Evolutionary conservation across 768 basidiomycete species (phyloP).

Genomic region (Lactarius trivialis): DNA sequence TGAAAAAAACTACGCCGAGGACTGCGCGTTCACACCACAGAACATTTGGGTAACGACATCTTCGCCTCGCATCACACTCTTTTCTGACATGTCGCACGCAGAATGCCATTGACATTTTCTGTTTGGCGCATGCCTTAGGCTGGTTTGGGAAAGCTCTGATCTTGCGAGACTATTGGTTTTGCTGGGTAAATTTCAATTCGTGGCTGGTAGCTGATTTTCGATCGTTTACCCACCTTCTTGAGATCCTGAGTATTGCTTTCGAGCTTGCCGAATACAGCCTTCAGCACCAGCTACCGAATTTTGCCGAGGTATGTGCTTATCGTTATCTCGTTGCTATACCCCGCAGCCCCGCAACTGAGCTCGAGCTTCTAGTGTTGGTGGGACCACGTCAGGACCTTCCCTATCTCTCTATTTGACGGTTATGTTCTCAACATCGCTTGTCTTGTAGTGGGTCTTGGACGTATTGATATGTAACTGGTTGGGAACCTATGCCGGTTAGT

Average conservation of each 20-base stretch:
- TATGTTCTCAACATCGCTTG: conserved; percentile 7
- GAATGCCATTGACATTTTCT: conserved; percentile 83
- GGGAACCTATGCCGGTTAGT: conserved; percentile 69
- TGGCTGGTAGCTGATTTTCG: not conserved
- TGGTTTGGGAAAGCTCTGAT: conserved; percentile 93
- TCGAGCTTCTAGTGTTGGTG: conserved; percentile 66
- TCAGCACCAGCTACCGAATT: conserved; percentile 84
- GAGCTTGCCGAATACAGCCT: conserved; percentile 86
- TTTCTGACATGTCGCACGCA: conserved; percentile 27
- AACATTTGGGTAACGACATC: conserved; percentile 57
- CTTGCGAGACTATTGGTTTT: conserved; percentile 89
- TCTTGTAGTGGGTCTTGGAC: conserved; percentile 72
- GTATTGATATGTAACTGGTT: conserved; percentile 86
- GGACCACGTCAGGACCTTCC: conserved; percentile 64
- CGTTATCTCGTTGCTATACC: conserved; percentile 19
- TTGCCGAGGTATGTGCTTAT: conserved; percentile 60
- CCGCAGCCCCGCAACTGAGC: conserved; percentile 20
- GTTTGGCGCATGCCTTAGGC: conserved; percentile 75
- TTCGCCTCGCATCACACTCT: not conserved
- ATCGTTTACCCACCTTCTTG: conserved; percentile 20
- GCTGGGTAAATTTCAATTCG: conserved; percentile 55
- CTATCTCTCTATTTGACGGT: conserved; percentile 3
- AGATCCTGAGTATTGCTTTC: conserved; percentile 85
- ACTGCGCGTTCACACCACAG: conserved; percentile 55
- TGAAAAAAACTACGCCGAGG: conserved; percentile 83